These are phyloP conservation scores for Hemisphaericaspora lyxosophila DNA, from an alignment of 1,139 yeast genomes.

Conservation along the genomic window DNA sequence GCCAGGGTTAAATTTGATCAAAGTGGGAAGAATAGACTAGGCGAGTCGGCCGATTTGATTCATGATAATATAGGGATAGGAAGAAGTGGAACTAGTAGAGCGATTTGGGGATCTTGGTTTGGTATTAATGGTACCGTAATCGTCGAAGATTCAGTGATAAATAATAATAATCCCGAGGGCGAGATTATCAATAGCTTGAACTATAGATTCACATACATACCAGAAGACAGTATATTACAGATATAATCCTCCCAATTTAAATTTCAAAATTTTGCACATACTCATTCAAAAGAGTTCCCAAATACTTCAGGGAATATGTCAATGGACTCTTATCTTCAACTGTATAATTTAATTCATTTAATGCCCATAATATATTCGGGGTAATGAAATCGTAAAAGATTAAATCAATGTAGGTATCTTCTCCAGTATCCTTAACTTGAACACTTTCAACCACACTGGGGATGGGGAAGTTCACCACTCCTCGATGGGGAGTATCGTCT, in stretches of 20 bases:
- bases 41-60: conserved; percentile 55
- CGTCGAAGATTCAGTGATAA: conserved; percentile 58
- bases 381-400: conserved; percentile 77
- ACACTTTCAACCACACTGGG: conserved; percentile 74
- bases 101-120: conserved; percentile 66
- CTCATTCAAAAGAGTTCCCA: conserved; percentile 35
- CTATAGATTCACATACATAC: conserved; percentile 65
- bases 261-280: conserved; percentile 21
- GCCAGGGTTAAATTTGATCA: conserved; percentile 76
- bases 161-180: conserved; percentile 36
- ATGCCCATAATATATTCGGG: conserved; percentile 60
- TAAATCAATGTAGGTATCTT: conserved; percentile 53
- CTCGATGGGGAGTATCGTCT: conserved; percentile 81
- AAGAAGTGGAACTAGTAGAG: conserved; percentile 23
- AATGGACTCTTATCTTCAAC: conserved; percentile 13
- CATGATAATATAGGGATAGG: conserved; percentile 15
- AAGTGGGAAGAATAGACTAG: conserved; percentile 61
- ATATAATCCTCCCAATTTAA: conserved; percentile 19
- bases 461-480: conserved; percentile 56
- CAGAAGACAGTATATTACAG: conserved; percentile 53
- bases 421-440: conserved; percentile 20
- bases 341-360: conserved; percentile 33
- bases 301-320: conserved; percentile 32
- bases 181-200: conserved; percentile 58
- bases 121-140: conserved; percentile 63